Conservation (phyloP, 768 basidiomycete species). For the Agrocybe pediades region DNA sequence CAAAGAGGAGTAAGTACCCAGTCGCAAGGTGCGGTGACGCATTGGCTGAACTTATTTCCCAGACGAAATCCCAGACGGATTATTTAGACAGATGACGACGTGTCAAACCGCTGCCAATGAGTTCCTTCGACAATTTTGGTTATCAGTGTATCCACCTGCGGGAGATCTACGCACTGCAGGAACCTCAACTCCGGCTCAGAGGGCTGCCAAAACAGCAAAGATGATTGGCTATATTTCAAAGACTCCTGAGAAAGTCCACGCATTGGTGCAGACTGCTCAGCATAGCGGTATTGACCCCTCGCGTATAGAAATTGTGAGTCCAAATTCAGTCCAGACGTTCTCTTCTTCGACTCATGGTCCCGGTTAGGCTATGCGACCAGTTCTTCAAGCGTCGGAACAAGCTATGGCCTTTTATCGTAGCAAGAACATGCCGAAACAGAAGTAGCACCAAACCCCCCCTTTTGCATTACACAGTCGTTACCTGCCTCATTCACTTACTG, state of each 20-base stretch:
- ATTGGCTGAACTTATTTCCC: constrained; percentile 9
- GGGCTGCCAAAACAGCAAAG: constrained; percentile 77
- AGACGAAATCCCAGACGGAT: constrained; percentile 81
- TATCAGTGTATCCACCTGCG: constrained; percentile 76
- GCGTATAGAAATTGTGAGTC: constrained; percentile 66
- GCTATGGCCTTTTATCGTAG: constrained; percentile 64
- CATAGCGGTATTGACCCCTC: constrained; percentile 61
- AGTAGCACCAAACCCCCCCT: constrained; percentile 4
- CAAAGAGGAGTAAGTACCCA: constrained; percentile 57
- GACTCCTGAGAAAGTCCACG: constrained; percentile 81
- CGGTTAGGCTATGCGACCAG: constrained; percentile 73
- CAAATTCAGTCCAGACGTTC: background rate
- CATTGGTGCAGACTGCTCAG: constrained; percentile 66
- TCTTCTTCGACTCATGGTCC: background rate
- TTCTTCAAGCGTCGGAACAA: constrained; percentile 71
- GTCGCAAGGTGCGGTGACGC: background rate
- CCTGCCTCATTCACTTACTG: constrained; percentile 8
- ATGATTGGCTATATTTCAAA: constrained; percentile 84
- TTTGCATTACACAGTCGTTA: constrained; percentile 4
- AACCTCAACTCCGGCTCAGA: constrained; percentile 63
- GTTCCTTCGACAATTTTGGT: constrained; percentile 96
- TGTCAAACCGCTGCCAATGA: constrained; percentile 95
- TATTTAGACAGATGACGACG: constrained; percentile 83
- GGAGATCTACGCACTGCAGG: constrained; percentile 54
- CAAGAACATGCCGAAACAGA: constrained; percentile 31